Evolutionary conservation across 2,329 filamentous ascomycete genomes (phyloP).

Genomic region (Aspergillus quadrilineatus): DNA sequence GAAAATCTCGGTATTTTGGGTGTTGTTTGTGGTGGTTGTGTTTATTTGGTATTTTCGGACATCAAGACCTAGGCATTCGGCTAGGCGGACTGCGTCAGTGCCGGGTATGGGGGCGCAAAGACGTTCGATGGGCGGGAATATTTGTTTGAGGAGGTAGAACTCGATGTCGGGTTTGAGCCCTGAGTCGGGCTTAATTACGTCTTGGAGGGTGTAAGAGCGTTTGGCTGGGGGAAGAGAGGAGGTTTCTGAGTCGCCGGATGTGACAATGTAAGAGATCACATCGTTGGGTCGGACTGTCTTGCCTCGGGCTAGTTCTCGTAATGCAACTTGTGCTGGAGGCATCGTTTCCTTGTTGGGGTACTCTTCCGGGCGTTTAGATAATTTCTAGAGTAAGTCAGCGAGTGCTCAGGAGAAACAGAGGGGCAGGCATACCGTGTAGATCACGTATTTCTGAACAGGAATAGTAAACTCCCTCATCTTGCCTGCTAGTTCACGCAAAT

Average conservation of each 20-base stretch:
- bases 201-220: constrained; percentile 81
- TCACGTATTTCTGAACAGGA: constrained; percentile 85
- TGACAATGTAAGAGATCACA: constrained; percentile 95
- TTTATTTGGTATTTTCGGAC: constrained; percentile 79
- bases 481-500: constrained; percentile 76
- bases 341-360: constrained; percentile 94
- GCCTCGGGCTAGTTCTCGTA: constrained; percentile 81
- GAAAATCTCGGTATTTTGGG: constrained; percentile 68
- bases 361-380: constrained; percentile 88
- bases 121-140: constrained; percentile 95
- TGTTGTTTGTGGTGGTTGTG: constrained; percentile 54
- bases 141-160: constrained; percentile 97
- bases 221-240: constrained; percentile 68
- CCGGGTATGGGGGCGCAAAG: constrained; percentile 93
- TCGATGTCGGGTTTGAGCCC: constrained; percentile 86
- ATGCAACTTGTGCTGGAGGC: constrained; percentile 94
- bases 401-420: neutral
- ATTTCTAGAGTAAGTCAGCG: constrained; percentile 56
- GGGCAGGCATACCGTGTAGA: constrained; percentile 67
- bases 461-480: constrained; percentile 82
- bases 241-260: constrained; percentile 63
- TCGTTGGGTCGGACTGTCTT: constrained; percentile 90
- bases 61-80: constrained; percentile 91
- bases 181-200: constrained; percentile 75
- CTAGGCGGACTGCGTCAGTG: constrained; percentile 84